phyloP scores from a whole-genome alignment of 2,329 filamentous ascomycete species.

The Madurella mycetomatis region DNA sequence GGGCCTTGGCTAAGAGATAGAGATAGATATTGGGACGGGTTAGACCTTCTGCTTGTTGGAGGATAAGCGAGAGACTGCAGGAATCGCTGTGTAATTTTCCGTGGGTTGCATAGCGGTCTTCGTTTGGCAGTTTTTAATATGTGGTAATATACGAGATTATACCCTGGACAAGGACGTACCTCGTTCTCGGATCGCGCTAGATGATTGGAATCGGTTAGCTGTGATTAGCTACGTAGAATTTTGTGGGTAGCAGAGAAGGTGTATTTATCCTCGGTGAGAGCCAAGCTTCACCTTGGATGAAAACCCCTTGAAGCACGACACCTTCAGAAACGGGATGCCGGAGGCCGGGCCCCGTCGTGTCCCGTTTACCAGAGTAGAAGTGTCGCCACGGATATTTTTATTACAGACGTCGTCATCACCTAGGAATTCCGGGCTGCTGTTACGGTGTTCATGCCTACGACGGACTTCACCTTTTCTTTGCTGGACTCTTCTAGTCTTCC shows the following conservation, averaged over 20 bases:
- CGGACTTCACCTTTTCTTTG: background rate
- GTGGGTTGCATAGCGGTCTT: slow-evolving; percentile 10
- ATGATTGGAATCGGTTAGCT: background rate
- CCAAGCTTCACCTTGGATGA: background rate
- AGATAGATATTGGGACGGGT: background rate
- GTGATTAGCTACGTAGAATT: background rate
- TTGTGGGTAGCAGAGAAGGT: background rate
- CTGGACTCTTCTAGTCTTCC: background rate
- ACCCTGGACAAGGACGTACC: slow-evolving; percentile 4
- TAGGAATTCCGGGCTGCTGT: background rate
- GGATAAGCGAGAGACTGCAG: background rate
- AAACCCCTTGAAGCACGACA: background rate
- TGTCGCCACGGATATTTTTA: background rate
- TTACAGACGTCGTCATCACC: background rate
- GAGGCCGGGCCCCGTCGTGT: background rate
- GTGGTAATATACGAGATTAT: slow-evolving; percentile 12
- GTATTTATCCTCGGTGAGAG: background rate
- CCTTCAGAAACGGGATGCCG: background rate
- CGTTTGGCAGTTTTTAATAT: slow-evolving; percentile 4
- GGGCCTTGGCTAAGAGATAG: background rate
- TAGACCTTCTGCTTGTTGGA: background rate
- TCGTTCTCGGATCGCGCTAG: background rate
- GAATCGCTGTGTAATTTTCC: background rate
- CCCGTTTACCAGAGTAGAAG: background rate
- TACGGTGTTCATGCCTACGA: background rate